Percentiles rank a stretch among this genome's conserved stretches.
These are phyloP conservation scores for Fagopyrum tataricum DNA, from an alignment of 148 eudicot genomes.

Conservation along the genomic window DNA sequence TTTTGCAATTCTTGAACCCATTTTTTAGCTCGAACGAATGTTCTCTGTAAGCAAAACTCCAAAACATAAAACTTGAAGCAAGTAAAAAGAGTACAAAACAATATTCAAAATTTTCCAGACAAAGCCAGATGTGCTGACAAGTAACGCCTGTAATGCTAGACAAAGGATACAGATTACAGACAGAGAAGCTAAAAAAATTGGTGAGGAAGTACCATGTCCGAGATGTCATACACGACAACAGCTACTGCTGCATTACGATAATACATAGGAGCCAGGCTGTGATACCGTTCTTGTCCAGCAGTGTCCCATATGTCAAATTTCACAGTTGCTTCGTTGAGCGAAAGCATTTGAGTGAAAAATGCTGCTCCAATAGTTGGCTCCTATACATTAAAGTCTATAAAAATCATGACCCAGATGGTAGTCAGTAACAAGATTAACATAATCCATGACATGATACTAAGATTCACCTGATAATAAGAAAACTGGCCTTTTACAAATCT, in stretches of 20 bases:
- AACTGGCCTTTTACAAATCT: slow-evolving; percentile 40
- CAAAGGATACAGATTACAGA: background rate
- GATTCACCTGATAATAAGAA: slow-evolving; percentile 29
- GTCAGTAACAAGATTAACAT: background rate
- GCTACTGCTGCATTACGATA: slow-evolving; percentile 50
- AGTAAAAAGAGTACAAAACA: background rate
- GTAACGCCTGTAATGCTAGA: background rate
- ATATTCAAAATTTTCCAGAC: background rate
- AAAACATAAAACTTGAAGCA: slow-evolving; percentile 2
- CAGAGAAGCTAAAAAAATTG: background rate
- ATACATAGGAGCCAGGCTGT: slow-evolving; percentile 56
- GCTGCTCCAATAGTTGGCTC: slow-evolving; percentile 50
- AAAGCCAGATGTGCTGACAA: background rate
- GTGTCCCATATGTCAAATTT: slow-evolving; percentile 51
- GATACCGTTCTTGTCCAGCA: slow-evolving; percentile 49
- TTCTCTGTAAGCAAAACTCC: slow-evolving; percentile 25
- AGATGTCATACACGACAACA: slow-evolving; percentile 42
- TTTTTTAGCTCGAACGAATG: slow-evolving; percentile 40
- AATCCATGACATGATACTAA: background rate
- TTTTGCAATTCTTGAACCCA: slow-evolving; percentile 44
- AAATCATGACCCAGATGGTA: background rate
- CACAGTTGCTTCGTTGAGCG: slow-evolving; percentile 36
- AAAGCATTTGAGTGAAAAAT: slow-evolving; percentile 35
- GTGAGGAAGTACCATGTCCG: slow-evolving; percentile 30
- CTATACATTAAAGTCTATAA: slow-evolving; percentile 16